Evolutionary conservation across 495 filamentous ascomycete genomes (phyloP), one percentile per base, ranked within the genome.

Genomic region (Cercophora samala): DNA sequence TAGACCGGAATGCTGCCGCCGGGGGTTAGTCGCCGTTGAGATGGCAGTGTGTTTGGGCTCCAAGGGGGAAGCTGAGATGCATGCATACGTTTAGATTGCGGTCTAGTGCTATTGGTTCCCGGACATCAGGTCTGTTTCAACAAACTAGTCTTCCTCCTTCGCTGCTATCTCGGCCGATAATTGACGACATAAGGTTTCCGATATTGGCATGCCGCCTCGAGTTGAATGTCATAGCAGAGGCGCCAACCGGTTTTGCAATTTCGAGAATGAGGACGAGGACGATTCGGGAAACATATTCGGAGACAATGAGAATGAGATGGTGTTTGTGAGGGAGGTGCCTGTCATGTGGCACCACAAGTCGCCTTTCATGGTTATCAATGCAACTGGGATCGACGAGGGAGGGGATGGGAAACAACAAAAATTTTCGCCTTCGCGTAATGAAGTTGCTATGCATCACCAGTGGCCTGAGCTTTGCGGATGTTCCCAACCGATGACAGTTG

Each of bases 81-180:
- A 56, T 62, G 63, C 32, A 65, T 62, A 56, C 46, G 64, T 63
- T 66, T 61, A 64, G 63, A 68, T 68, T 68, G 67, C 53, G 59
- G 61, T 58, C 66, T 61, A 66, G 60, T 53, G 59, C 70, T 60
- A 73, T 74, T 74, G 70, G 72, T 64, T 61, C 66, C 52, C 65
- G 58, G 63, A 51, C 59, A 23, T 55, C 67, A 58, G 21, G 54
- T 63, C 71, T 70, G 72, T 76, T 76, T 74, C 72, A 73, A 74
- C 64, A 64, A 26, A 65, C 54, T 62, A 46, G 42, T 62, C 64
- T 56, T 63, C 63, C 67, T 64, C 58, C 64, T 60, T 74, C 72
- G 72, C 68, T 68, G 69, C 71, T 76, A 70, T 73, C 71, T 76
- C 73, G 74, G 74, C 74, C 73, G 68, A 73, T 75, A 73, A 69